These are phyloP conservation scores for Croton setiger DNA, from an alignment of 441 rosid species.

Conservation along the genomic window DNA sequence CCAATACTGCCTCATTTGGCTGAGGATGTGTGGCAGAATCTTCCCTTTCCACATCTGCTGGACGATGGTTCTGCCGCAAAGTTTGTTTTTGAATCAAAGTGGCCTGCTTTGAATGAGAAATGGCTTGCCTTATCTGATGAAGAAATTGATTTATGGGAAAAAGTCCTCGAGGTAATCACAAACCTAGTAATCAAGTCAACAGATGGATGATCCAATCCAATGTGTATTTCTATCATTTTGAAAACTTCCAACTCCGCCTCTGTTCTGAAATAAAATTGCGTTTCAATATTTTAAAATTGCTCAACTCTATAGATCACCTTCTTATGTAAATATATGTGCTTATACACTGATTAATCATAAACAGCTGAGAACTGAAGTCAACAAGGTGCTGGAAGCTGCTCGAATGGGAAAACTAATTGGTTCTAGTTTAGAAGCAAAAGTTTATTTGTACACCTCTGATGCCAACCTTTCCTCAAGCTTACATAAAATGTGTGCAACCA, in stretches of 20 bases:
- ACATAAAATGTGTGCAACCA: conserved; percentile 48
- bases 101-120: conserved; percentile 68
- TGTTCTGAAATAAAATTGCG: background rate
- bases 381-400: conserved; percentile 87
- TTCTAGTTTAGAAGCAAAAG: conserved; percentile 95
- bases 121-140: conserved; percentile 66
- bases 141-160: conserved; percentile 76
- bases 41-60: conserved; percentile 54
- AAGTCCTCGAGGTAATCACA: conserved; percentile 70
- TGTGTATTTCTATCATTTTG: background rate
- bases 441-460: conserved; percentile 56
- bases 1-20: conserved; percentile 96
- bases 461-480: conserved; percentile 53
- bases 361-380: conserved; percentile 95
- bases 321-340: background rate
- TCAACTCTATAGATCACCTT: background rate
- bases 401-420: conserved; percentile 80
- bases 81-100: conserved; percentile 83
- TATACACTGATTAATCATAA: conserved; percentile 17
- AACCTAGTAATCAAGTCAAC: background rate
- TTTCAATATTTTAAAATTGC: background rate
- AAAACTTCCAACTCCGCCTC: background rate
- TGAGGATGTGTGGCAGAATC: conserved; percentile 95
- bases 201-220: background rate
- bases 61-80: conserved; percentile 62